phyloP scores from a whole-genome alignment of 2,329 filamentous ascomycete genomes.

The Aspergillus amoenus region DNA sequence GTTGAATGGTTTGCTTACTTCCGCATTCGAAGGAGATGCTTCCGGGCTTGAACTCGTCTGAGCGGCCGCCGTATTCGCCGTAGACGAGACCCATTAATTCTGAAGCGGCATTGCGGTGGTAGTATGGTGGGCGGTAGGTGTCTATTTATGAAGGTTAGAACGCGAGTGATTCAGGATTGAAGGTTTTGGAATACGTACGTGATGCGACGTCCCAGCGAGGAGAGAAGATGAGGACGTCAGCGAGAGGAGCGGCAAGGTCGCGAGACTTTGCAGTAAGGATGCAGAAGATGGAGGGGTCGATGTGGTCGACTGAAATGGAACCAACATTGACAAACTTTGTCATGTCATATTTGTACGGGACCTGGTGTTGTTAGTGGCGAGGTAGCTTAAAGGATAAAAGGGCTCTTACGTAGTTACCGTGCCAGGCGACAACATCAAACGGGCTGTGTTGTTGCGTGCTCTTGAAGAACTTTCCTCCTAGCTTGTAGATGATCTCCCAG shows the following conservation, averaged over 20 bases:
- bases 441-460: conserved; percentile 64
- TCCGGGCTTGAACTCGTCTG: conserved; percentile 34
- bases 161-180: not conserved
- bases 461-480: conserved; percentile 60
- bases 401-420: conserved; percentile 58
- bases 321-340: conserved; percentile 43
- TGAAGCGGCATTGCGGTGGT: conserved; percentile 42
- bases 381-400: too few relatives aligned
- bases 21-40: conserved; percentile 38
- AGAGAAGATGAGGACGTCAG: conserved; percentile 42
- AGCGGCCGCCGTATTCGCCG: conserved; percentile 35
- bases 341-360: conserved; percentile 44
- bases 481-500: conserved; percentile 62
- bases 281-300: conserved; percentile 43
- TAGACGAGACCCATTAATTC: conserved; percentile 42
- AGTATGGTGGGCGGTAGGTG: conserved; percentile 44
- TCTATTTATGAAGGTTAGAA: conserved; percentile 16
- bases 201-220: conserved; percentile 42
- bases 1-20: conserved; percentile 21
- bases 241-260: conserved; percentile 32
- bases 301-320: conserved; percentile 41
- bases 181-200: conserved; percentile 21
- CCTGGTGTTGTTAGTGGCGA: conserved; percentile 18
- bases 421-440: conserved; percentile 72
- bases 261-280: conserved; percentile 43